Base-by-base conservation (phyloP, 768 basidiomycete genomes). In the Mrakia gelida region DNA sequence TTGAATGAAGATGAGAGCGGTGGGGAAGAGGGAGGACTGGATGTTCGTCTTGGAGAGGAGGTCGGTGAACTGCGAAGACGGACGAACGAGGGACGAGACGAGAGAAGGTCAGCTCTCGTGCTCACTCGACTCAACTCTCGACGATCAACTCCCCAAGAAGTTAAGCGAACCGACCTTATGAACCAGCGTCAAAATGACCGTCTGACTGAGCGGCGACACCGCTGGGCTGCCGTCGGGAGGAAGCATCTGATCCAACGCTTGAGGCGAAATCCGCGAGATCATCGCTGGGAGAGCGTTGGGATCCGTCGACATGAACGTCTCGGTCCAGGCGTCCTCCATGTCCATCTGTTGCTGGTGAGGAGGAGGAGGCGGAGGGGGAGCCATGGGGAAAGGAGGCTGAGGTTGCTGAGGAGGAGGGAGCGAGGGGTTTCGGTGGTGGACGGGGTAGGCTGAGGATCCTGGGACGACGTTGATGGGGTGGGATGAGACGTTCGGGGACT, bases 151-250 rank as follows among this genome's bases (percentile, higher is more conserved):
- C n/a, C n/a, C n/a, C n/a, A n/a, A n/a, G n/a, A n/a, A n/a, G n/a
- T n/a, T n/a, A n/a, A n/a, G n/a, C n/a, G 18, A 5, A 71, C 65
- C 45, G 16, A 77, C 67, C 76, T 78, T 78, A 63, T 73, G 72
- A 11, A 78, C 28, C 0, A 71, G 73, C 63, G 77, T 73, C 32
- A 78, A 45, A 1, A 74, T 23, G 38, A 78, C 72, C 0, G 77
- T 71, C 73, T 78, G 77, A 32, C 61, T 65, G 26, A 78, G 72
- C 45, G 77, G 72, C 16, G 72, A 38, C 1, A 23, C 8, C 2
- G 28, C 52, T 9, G 2, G 59, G 10, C n/a, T 49, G 23, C n/a
- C 26, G 4, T 49, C 49, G 63, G 56, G 18, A 4, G 45, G 63
- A 11, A 65, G 63, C 16, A 41, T 59, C 21, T 23, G 70, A 34